Conservation (phyloP, 495 filamentous ascomycete genomes). For the Neurospora tetrasperma region DNA sequence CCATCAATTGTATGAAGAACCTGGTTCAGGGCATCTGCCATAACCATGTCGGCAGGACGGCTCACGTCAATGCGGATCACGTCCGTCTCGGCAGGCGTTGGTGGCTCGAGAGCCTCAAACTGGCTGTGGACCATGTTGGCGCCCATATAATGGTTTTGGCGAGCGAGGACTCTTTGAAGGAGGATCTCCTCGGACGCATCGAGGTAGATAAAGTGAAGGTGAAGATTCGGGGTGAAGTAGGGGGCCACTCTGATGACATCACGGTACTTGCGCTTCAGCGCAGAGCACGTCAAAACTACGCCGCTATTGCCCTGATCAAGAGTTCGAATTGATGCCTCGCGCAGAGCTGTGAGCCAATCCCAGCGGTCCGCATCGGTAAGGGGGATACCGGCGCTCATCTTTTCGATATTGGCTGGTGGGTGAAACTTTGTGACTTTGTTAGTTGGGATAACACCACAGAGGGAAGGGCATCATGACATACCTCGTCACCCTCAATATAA, state of each 20-base stretch:
- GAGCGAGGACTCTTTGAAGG: conserved; percentile 57
- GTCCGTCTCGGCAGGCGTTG: conserved; percentile 67
- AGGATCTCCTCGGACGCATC: conserved; percentile 64
- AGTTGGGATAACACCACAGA: background rate
- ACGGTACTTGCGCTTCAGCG: conserved; percentile 93
- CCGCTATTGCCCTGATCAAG: conserved; percentile 53
- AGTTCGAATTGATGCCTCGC: conserved; percentile 62
- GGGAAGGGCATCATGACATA: conserved; percentile 38
- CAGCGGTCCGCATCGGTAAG: conserved; percentile 93
- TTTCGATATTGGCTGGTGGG: conserved; percentile 72
- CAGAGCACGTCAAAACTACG: conserved; percentile 92
- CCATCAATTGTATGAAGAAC: conserved; percentile 33
- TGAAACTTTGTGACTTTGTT: conserved; percentile 57
- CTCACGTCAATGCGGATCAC: conserved; percentile 75
- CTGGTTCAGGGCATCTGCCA: conserved; percentile 49
- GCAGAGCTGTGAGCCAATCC: conserved; percentile 92
- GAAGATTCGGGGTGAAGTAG: conserved; percentile 63
- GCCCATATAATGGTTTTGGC: conserved; percentile 93
- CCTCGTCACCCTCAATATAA: conserved; percentile 94
- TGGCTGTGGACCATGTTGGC: conserved; percentile 95
- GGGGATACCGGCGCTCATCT: conserved; percentile 81
- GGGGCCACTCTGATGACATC: conserved; percentile 89
- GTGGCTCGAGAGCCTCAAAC: conserved; percentile 74
- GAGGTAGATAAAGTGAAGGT: conserved; percentile 90
- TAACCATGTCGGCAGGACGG: conserved; percentile 52